Conservation (phyloP, 179 eudicot genomes). For the Pouteria campechiana region DNA sequence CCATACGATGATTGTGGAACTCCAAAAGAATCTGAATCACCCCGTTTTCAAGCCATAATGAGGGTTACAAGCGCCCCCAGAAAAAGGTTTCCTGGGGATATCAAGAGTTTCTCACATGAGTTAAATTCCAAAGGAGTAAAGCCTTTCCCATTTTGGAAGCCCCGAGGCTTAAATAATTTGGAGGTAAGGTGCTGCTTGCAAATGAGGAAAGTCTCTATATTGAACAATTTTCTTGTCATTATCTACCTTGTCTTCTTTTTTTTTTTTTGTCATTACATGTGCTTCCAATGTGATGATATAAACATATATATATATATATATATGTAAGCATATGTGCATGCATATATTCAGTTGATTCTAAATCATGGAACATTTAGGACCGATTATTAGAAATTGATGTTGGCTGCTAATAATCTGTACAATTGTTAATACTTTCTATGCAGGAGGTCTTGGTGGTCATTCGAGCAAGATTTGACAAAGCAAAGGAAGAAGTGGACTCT, state of each 20-base stretch:
- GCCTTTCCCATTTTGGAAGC: conserved; percentile 95
- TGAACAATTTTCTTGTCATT: no score
- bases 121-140: conserved; percentile 85
- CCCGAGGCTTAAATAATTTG: conserved; percentile 83
- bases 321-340: no score
- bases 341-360: no score
- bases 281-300: no score
- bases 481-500: conserved; percentile 97
- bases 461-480: conserved; percentile 89
- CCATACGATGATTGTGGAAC: conserved; percentile 84
- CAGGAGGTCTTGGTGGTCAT: conserved; percentile 96
- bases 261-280: conserved; percentile 1
- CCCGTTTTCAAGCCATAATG: conserved; percentile 97
- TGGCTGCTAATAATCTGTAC: no score
- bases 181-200: conserved; percentile 37
- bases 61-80: conserved; percentile 96
- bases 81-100: conserved; percentile 81
- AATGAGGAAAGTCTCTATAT: no score
- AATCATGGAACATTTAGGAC: no score
- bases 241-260: neutral
- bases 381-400: no score
- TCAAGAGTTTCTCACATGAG: conserved; percentile 97
- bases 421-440: no score
- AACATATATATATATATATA: neutral
- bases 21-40: conserved; percentile 99